A percentile compares a stretch with the other conserved stretches of the same genome.
Evolutionary conservation across 1,284 basidiomycete species (phyloP).

Genomic region (Pterulicium gracile): DNA sequence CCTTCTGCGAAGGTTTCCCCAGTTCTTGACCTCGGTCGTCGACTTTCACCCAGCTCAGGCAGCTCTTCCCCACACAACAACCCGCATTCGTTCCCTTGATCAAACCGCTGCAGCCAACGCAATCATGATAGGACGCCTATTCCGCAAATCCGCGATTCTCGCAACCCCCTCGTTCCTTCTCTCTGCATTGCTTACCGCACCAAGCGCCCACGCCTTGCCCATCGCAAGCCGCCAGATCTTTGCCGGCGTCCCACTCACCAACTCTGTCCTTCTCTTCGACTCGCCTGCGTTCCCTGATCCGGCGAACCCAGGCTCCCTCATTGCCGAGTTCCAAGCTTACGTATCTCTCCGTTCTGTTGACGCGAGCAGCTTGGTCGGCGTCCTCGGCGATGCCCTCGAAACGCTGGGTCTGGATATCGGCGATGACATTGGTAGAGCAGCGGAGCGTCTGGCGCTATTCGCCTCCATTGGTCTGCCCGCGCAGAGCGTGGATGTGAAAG

Average conservation of each 20-base stretch:
- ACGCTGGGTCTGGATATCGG: constrained; percentile 19
- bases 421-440: constrained; percentile 15
- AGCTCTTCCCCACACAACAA: not conserved
- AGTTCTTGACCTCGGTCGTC: not conserved
- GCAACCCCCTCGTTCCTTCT: not conserved
- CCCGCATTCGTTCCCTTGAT: not conserved
- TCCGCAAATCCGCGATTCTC: not conserved
- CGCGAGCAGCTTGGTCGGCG: constrained; percentile 13
- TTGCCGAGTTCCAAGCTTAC: constrained; percentile 23
- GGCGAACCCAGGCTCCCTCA: constrained; percentile 17
- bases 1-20: not conserved
- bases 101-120: no score
- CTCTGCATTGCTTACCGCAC: not conserved
- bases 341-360: constrained; percentile 22
- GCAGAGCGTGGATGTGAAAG: constrained; percentile 19
- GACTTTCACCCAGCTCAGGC: not conserved
- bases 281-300: constrained; percentile 25
- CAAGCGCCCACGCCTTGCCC: not conserved
- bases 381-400: constrained; percentile 15
- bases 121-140: not conserved
- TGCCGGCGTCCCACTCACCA: not conserved
- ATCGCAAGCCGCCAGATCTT: not conserved
- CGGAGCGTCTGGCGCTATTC: constrained; percentile 23
- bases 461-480: constrained; percentile 20
- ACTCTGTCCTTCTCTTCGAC: constrained; percentile 23